These are phyloP conservation scores for Amanita rubescens DNA, from an alignment of 768 basidiomycete genomes.

Conservation along the genomic window DNA sequence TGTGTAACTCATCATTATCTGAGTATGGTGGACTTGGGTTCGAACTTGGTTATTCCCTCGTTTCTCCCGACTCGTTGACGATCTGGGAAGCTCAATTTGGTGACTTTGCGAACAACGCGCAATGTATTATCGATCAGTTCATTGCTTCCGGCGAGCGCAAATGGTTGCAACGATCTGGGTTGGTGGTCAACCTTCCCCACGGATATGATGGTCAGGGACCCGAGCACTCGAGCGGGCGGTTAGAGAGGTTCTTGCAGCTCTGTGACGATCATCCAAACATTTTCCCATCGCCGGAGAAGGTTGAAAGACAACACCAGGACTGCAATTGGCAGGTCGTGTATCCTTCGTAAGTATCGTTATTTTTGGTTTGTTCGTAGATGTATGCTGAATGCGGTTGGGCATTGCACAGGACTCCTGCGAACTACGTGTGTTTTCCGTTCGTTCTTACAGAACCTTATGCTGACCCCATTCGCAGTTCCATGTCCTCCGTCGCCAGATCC, in stretches of 20 bases:
- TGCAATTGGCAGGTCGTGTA: slow-evolving; percentile 99
- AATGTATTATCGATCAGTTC: slow-evolving; percentile 98
- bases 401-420: slow-evolving; percentile 72
- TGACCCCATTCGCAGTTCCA: slow-evolving; percentile 57
- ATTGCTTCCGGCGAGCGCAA: slow-evolving; percentile 96
- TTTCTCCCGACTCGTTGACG: slow-evolving; percentile 85
- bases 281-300: slow-evolving; percentile 83
- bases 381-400: slow-evolving; percentile 7
- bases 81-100: slow-evolving; percentile 99
- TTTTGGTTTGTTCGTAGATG: neutral
- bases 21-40: slow-evolving; percentile 95
- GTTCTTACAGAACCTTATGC: neutral
- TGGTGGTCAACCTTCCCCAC: slow-evolving; percentile 86
- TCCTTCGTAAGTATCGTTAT: slow-evolving; percentile 60
- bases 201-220: slow-evolving; percentile 99
- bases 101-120: slow-evolving; percentile 96
- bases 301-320: slow-evolving; percentile 95
- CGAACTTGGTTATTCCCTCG: slow-evolving; percentile 97
- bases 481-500: slow-evolving; percentile 92
- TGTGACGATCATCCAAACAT: slow-evolving; percentile 94
- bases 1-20: slow-evolving; percentile 95
- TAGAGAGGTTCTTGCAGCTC: slow-evolving; percentile 96
- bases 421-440: slow-evolving; percentile 51
- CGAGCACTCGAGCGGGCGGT: slow-evolving; percentile 92
- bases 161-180: slow-evolving; percentile 90